phyloP scores from a whole-genome alignment of 208 protist genomes.

The Borovskyia barvae region DNA sequence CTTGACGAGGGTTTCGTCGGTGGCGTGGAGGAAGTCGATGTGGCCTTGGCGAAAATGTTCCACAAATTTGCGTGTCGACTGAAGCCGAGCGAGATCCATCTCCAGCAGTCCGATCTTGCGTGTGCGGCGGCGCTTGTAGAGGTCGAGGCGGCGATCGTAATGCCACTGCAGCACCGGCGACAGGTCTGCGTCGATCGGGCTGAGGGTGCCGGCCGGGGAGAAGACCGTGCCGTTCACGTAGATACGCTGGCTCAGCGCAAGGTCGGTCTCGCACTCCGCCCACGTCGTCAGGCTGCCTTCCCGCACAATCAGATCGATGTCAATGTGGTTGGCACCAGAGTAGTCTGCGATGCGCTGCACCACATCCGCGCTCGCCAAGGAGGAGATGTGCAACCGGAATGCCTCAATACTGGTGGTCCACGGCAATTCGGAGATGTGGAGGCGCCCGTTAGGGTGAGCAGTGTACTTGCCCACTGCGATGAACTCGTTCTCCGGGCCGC shows the following conservation, averaged over 20 bases:
- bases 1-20: slow-evolving; percentile 72
- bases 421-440: slow-evolving; percentile 77
- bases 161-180: slow-evolving; percentile 86
- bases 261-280: slow-evolving; percentile 75
- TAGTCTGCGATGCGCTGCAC: slow-evolving; percentile 90
- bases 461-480: slow-evolving; percentile 68
- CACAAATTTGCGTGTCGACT: slow-evolving; percentile 84
- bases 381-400: slow-evolving; percentile 74
- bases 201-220: slow-evolving; percentile 75
- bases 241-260: slow-evolving; percentile 68
- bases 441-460: slow-evolving; percentile 60
- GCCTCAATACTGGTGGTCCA: slow-evolving; percentile 74
- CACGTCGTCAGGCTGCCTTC: slow-evolving; percentile 52
- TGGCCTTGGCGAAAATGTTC: slow-evolving; percentile 79
- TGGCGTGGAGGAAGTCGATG: slow-evolving; percentile 83
- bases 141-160: slow-evolving; percentile 86
- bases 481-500: slow-evolving; percentile 65
- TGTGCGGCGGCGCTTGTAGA: slow-evolving; percentile 84
- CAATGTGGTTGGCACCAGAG: slow-evolving; percentile 89
- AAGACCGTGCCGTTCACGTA: slow-evolving; percentile 89
- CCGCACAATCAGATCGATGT: slow-evolving; percentile 83
- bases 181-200: slow-evolving; percentile 72
- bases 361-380: slow-evolving; percentile 64
- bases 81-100: slow-evolving; percentile 54
- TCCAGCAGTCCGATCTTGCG: slow-evolving; percentile 75